Conservation (phyloP, 208 protist genomes). For the Perkinsela sp. region DNA sequence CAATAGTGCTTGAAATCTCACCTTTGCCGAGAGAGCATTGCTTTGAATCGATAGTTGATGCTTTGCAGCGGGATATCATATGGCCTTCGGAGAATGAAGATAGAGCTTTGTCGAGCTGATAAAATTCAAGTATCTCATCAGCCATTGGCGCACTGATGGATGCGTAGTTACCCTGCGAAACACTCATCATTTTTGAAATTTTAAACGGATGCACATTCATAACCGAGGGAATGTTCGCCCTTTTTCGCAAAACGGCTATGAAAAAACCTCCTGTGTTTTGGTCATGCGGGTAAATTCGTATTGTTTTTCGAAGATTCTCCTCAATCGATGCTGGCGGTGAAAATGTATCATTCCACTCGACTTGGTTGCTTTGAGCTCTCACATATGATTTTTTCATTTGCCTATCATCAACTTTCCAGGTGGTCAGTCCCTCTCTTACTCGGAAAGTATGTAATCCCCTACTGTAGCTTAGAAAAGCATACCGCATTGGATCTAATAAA, state of each 20-base stretch:
- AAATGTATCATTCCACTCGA: conserved; percentile 30
- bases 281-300: conserved; percentile 72
- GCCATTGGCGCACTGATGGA: neutral
- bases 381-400: conserved; percentile 15
- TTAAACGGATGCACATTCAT: no score
- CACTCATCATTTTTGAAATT: no score
- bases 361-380: conserved; percentile 13
- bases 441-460: conserved; percentile 26
- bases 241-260: conserved; percentile 71
- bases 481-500: conserved; percentile 10
- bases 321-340: conserved; percentile 25
- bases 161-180: no score
- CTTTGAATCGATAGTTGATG: neutral
- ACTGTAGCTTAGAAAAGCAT: neutral
- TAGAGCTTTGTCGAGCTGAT: neutral
- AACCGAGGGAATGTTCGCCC: no score
- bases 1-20: neutral
- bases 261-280: conserved; percentile 88
- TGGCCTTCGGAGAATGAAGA: neutral
- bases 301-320: conserved; percentile 25
- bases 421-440: conserved; percentile 32
- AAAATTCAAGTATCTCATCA: neutral
- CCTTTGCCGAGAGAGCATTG: neutral
- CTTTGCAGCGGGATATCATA: neutral
- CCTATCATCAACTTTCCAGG: conserved; percentile 39